Evolutionary conservation across 257 asterid genomes (phyloP).

Genomic region (Solanum verrucosum): DNA sequence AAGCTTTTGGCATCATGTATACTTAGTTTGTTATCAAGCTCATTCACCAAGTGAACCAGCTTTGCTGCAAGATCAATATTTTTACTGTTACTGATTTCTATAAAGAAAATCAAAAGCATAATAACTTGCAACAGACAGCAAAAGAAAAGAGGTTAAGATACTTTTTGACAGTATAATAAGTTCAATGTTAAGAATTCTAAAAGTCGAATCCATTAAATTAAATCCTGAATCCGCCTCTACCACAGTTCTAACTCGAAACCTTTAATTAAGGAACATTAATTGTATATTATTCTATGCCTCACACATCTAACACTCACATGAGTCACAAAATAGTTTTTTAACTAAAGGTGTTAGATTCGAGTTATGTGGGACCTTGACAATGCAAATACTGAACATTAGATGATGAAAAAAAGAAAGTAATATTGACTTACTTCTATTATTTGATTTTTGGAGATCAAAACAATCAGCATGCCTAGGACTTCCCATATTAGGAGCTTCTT

Average conservation of each 20-base stretch:
- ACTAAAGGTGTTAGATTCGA: background rate
- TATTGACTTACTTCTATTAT: conserved; percentile 14
- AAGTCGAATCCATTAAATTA: background rate
- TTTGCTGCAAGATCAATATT: conserved; percentile 39
- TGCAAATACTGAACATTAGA: background rate
- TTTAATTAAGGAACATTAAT: background rate
- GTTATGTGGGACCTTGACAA: background rate
- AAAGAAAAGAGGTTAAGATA: background rate
- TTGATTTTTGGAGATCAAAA: conserved; percentile 48
- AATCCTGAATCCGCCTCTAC: background rate
- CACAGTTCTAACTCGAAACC: background rate
- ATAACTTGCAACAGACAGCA: background rate
- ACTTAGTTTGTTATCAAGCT: conserved; percentile 53
- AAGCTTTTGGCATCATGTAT: conserved; percentile 34
- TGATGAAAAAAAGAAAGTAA: background rate
- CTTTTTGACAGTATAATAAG: background rate
- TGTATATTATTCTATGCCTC: background rate
- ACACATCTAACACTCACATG: no score
- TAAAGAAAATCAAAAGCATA: background rate
- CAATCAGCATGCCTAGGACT: conserved; percentile 87
- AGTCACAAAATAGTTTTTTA: background rate
- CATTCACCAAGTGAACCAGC: conserved; percentile 46
- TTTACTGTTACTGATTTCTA: background rate
- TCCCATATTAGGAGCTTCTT: conserved; percentile 82
- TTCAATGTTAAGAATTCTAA: background rate